Base-by-base conservation (phyloP, 148 eudicot genomes). In the Rhododendron molle region DNA sequence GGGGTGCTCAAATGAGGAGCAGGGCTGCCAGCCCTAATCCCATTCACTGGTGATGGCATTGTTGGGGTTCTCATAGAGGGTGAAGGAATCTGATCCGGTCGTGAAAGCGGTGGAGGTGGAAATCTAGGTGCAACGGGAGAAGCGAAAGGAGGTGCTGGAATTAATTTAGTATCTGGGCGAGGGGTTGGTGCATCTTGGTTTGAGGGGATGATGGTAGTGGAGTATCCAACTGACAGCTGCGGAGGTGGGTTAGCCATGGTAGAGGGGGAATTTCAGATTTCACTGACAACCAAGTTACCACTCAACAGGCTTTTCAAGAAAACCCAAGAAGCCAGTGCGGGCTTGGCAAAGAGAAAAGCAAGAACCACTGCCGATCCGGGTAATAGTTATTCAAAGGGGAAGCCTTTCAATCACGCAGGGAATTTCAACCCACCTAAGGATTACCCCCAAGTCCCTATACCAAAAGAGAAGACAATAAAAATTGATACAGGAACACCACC, bases 1-100 rank as follows among this genome's bases (percentile, higher is more conserved):
- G 99, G 99, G 12, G 96, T 93, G 90, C 99, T 97, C 89, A 95
- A 34, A 83, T 90, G 96, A 49, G 96, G 92, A 81, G 52, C 85
- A 69, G 93, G 93, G 67, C 91, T 89, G 23, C 85, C 88, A 32
- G 81, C 78, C 60, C 90, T 91, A 67, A 87, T 74, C n/a, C 93
- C 92, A 87, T 88, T 91, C 2, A 73, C 82, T 28, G 47, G 87
- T 18, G 93, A 84, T 2, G 83, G 88, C 77, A 81, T 44, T 80
- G 40, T 85, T 52, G 92, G 89, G 26, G 89, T 76, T 86, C 80
- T 88, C 18, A 83, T 83, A 40, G 92, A 87, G 32, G 89, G 91
- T 30, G 91, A 87, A 86, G 87, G 92, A 16, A 76, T 85, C 86
- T 87, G 93, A 84, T 91, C 92, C 15, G 91, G 83, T 54, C 91